Conservation (phyloP, 2,329 filamentous ascomycete genomes). For the Chrysoporthe austroafricana region DNA sequence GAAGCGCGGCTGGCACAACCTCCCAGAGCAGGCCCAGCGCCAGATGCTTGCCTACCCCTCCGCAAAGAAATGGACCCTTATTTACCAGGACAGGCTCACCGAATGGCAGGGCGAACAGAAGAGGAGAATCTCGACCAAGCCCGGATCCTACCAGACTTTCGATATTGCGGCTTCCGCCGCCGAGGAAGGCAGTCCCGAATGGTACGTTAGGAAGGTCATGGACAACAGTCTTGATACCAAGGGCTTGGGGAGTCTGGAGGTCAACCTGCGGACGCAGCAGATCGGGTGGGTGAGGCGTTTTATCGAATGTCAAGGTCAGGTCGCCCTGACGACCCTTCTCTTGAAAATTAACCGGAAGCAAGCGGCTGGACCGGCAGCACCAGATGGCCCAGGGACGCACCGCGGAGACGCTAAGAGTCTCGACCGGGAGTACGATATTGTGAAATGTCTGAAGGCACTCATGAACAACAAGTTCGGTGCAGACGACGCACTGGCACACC, state of each 20-base stretch:
- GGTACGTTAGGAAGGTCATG: conserved; percentile 97
- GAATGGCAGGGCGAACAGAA: conserved; percentile 96
- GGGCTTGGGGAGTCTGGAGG: conserved; percentile 88
- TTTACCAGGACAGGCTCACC: conserved; percentile 91
- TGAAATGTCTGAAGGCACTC: conserved; percentile 94
- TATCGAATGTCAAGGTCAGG: conserved; percentile 95
- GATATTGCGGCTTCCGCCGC: conserved; percentile 76
- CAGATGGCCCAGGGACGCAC: conserved; percentile 44
- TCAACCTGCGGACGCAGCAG: conserved; percentile 92
- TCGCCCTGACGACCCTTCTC: conserved; percentile 91
- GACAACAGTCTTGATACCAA: conserved; percentile 92
- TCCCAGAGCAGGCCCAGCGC: conserved; percentile 89
- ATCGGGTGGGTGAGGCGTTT: conserved; percentile 98
- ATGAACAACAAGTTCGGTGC: conserved; percentile 99
- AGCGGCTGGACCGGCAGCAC: conserved; percentile 70
- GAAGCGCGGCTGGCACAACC: conserved; percentile 94
- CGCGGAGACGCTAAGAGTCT: conserved; percentile 73
- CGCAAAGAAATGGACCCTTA: conserved; percentile 95
- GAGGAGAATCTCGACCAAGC: conserved; percentile 73
- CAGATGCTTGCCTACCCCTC: conserved; percentile 97
- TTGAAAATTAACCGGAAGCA: conserved; percentile 91
- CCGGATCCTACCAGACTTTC: conserved; percentile 70
- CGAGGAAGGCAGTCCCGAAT: conserved; percentile 95
- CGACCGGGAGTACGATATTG: conserved; percentile 93
- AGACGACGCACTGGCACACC: conserved; percentile 89